phyloP scores from a whole-genome alignment of 2,329 filamentous ascomycete species.

The Beauveria scarabaeidicola region DNA sequence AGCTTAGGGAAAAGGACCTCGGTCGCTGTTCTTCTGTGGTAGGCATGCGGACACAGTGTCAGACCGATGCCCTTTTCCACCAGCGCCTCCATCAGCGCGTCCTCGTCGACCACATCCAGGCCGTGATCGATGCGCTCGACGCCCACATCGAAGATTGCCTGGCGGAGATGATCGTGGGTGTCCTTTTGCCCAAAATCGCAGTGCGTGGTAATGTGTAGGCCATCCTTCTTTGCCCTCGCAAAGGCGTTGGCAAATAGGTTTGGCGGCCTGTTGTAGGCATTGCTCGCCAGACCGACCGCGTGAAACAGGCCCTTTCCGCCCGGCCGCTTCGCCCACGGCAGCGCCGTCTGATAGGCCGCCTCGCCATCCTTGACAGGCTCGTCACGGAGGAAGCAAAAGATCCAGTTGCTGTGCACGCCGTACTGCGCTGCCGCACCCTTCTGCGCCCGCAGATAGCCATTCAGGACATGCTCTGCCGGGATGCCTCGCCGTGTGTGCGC shows the following conservation, averaged over 20 bases:
- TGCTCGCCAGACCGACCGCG: conserved; percentile 38
- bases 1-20: conserved; percentile 40
- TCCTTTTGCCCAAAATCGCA: conserved; percentile 44
- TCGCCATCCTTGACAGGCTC: conserved; percentile 63
- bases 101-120: conserved; percentile 52
- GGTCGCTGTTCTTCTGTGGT: conserved; percentile 15
- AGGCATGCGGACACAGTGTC: conserved; percentile 53
- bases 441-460: conserved; percentile 52
- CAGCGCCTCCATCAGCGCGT: conserved; percentile 46
- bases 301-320: conserved; percentile 31
- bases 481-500: conserved; percentile 58
- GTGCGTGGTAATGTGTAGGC: conserved; percentile 38
- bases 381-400: conserved; percentile 64
- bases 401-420: conserved; percentile 55
- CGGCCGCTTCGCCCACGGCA: conserved; percentile 27
- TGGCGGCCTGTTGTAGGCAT: conserved; percentile 37
- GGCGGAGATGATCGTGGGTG: conserved; percentile 42
- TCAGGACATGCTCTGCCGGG: conserved; percentile 50
- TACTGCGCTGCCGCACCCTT: conserved; percentile 49
- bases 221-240: conserved; percentile 27
- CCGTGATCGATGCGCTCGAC: conserved; percentile 66
- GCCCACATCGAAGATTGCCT: conserved; percentile 51
- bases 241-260: conserved; percentile 35
- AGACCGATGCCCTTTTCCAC: conserved; percentile 48
- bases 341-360: conserved; percentile 40